Evolutionary conservation across 805 yeast genomes (phyloP).

Genomic region (Kodamaea kaohsiungensis): DNA sequence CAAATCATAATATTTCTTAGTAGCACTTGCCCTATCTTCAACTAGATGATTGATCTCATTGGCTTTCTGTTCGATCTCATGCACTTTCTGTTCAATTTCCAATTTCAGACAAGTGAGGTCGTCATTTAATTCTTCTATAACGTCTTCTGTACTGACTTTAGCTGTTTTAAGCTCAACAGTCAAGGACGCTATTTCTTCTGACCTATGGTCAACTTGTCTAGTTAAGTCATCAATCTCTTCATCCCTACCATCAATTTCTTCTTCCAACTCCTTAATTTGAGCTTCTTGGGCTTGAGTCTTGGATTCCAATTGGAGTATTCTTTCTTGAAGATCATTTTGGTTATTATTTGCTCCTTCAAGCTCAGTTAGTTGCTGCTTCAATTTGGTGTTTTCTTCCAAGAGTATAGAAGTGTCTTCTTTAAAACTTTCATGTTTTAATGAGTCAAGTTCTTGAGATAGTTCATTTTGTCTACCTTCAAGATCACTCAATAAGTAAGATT

Average conservation of each 20-base stretch:
- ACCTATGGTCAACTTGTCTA: constrained; percentile 4
- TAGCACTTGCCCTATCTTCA: constrained; percentile 1
- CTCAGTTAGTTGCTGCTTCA: background rate
- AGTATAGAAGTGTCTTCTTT: background rate
- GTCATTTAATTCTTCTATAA: constrained; percentile 8
- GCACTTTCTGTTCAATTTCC: background rate
- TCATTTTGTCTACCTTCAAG: background rate
- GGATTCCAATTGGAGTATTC: background rate
- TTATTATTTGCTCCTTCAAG: background rate
- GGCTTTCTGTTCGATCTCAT: constrained; percentile 3
- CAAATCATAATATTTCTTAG: constrained; percentile 9
- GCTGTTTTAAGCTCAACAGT: constrained; percentile 3
- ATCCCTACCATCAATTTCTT: constrained; percentile 5
- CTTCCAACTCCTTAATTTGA: constrained; percentile 1
- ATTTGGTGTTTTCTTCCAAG: background rate
- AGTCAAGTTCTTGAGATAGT: background rate
- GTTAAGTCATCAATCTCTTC: constrained; percentile 1
- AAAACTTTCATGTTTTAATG: background rate
- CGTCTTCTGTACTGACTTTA: constrained; percentile 3
- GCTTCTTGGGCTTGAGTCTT: background rate
- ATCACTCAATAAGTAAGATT: background rate
- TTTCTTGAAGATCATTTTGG: background rate
- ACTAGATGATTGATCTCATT: constrained; percentile 3
- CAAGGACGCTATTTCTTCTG: constrained; percentile 6
- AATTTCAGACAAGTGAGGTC: constrained; percentile 1